Evolutionary conservation across 176 grass and related monocot species (phyloP), one percentile per base, ranked within the genome.

Genomic region (Dendrocalamus sinicus): DNA sequence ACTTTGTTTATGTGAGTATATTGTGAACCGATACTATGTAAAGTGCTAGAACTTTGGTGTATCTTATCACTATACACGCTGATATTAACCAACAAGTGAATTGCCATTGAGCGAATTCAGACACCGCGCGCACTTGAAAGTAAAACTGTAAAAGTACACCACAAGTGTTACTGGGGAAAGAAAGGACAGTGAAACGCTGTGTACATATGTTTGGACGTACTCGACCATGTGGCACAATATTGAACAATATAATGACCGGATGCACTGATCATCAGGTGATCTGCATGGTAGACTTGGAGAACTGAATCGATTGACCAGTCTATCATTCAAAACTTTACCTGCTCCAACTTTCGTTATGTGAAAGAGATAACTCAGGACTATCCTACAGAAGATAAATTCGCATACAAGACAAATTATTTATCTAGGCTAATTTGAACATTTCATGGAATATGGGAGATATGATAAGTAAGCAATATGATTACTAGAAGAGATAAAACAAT

Each of bases 31-130:
- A 45, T 9, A 1, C 43, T 45, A 45, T 9, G 43, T 19, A 19
- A 19, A 53, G 51, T 16, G 51, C 51, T 53, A 6, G 70, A 59
- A 60, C 70, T 39, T 86, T 26, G 69, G 40, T 61, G 50, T 22
- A 35, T 22, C 40, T 23, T 48, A 58, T 86, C 64, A 64, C 74
- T 86, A 71, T 53, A 23, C 32, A 40, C 4, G 19, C 46, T 60
- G 51, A 70, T 85, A 70, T 17, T 16, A 46, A 47, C 28, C 8
- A 70, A 22, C 51, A 53, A 17, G 51, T 53, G 51, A 53, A 19
- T 53, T 53, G 51, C 5, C 6, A 2, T 53, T 17, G 52, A 54
- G 52, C 37, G 37, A 54, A 17, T 54, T 54, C 16, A 54, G 52
- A 54, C 52, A 8, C 16, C 15, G 16, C 16, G 5, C 6, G 52